A percentile compares a stretch with the other conserved stretches of the same genome.
These are phyloP conservation scores for Trametes pubescens DNA, from an alignment of 1,284 basidiomycete species.

Conservation along the genomic window DNA sequence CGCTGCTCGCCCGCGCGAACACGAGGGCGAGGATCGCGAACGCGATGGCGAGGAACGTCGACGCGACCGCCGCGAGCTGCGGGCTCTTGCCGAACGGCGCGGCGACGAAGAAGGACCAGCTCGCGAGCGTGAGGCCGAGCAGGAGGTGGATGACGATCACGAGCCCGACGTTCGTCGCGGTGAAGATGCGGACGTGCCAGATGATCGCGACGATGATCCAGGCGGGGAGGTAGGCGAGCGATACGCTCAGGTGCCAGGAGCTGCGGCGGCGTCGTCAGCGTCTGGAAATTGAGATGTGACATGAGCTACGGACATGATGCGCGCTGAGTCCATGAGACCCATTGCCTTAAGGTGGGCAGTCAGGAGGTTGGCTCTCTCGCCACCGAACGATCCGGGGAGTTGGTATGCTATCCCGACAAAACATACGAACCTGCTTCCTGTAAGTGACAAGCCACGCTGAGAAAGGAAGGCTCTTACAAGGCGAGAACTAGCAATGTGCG, in stretches of 20 bases:
- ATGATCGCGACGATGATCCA: conserved; percentile 71
- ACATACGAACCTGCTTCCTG: conserved; percentile 60
- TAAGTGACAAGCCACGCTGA: not conserved
- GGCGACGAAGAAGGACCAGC: conserved; percentile 75
- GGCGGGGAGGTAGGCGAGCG: conserved; percentile 64
- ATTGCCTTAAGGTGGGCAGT: conserved; percentile 78
- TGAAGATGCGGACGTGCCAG: conserved; percentile 74
- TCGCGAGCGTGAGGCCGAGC: conserved; percentile 70
- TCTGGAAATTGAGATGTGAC: not conserved
- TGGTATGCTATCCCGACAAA: conserved; percentile 78
- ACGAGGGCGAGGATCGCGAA: conserved; percentile 76
- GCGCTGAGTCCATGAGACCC: conserved; percentile 73
- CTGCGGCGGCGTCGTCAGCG: conserved; percentile 42
- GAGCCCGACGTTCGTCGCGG: conserved; percentile 64
- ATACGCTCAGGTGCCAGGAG: conserved; percentile 72
- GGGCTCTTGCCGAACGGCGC: conserved; percentile 77
- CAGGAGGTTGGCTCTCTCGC: conserved; percentile 65
- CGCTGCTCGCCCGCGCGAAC: conserved; percentile 53
- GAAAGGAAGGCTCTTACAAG: conserved; percentile 48
- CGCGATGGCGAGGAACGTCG: conserved; percentile 71
- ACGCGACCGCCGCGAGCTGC: conserved; percentile 73
- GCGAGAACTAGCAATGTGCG: conserved; percentile 70
- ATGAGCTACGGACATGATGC: conserved; percentile 57
- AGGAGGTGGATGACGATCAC: conserved; percentile 73
- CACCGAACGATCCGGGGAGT: conserved; percentile 70